Evolutionary conservation across 352 stramenopile species (phyloP).

Genomic region (Globisporangium canariense): DNA sequence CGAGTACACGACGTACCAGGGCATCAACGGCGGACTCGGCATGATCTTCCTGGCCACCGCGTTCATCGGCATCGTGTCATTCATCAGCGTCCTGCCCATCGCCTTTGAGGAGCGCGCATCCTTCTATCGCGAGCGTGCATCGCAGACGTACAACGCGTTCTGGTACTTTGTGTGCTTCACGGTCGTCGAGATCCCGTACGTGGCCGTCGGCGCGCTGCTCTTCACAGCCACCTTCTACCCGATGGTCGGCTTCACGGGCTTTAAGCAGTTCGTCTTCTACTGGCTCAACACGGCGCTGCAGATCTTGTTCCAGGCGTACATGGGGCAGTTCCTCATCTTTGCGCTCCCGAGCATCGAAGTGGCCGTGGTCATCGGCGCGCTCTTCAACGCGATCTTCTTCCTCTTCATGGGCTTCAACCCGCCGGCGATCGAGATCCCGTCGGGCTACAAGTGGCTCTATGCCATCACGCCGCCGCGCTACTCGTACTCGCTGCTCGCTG

Average conservation of each 20-base stretch:
- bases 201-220: slow-evolving; percentile 30
- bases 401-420: slow-evolving; percentile 55
- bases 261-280: slow-evolving; percentile 57
- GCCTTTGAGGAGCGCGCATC: slow-evolving; percentile 79
- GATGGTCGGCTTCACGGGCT: slow-evolving; percentile 38
- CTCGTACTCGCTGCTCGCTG: slow-evolving; percentile 25
- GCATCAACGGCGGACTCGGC: slow-evolving; percentile 42
- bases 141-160: slow-evolving; percentile 71
- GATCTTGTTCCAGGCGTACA: slow-evolving; percentile 54
- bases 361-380: slow-evolving; percentile 30
- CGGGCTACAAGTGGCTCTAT: slow-evolving; percentile 46
- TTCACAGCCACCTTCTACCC: slow-evolving; percentile 77
- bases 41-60: slow-evolving; percentile 75
- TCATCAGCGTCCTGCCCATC: slow-evolving; percentile 68
- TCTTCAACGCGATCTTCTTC: slow-evolving; percentile 45
- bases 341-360: slow-evolving; percentile 35
- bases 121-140: slow-evolving; percentile 88
- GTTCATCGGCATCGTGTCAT: slow-evolving; percentile 72
- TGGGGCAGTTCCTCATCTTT: slow-evolving; percentile 68
- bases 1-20: slow-evolving; percentile 36
- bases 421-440: slow-evolving; percentile 25
- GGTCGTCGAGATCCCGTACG: slow-evolving; percentile 71
- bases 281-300: slow-evolving; percentile 57
- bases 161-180: slow-evolving; percentile 65
- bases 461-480: slow-evolving; percentile 31